Percentiles rank a stretch among this genome's conserved stretches.
phyloP scores from a whole-genome alignment of 805 yeast species.

The Nakazawaea siamensis region DNA sequence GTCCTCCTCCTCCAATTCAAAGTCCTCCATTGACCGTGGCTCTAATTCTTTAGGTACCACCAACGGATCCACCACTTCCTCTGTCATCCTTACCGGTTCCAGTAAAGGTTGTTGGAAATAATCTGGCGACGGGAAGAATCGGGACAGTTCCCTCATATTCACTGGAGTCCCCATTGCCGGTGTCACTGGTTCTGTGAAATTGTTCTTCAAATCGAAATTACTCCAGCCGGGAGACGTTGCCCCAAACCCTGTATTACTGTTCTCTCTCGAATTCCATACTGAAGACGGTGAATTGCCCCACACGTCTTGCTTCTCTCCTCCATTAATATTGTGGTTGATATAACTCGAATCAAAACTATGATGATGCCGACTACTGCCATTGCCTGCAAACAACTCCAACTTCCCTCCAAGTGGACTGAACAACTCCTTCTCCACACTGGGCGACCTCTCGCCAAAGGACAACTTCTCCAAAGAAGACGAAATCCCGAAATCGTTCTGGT shows the following conservation, averaged over 20 bases:
- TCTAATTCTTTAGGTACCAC: no score
- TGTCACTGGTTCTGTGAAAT: background rate
- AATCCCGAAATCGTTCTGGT: background rate
- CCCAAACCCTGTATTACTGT: background rate
- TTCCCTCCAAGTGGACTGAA: no score
- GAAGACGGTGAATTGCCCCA: no score
- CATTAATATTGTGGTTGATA: constrained; percentile 5
- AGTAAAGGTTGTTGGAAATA: no score
- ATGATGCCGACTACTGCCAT: no score
- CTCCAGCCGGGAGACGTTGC: constrained; percentile 6
- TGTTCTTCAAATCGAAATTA: background rate
- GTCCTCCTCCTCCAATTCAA: no score
- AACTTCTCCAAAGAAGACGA: constrained; percentile 5
- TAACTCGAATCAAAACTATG: constrained; percentile 10
- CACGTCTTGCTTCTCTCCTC: no score
- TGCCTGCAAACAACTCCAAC: no score
- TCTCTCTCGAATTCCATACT: constrained; percentile 10
- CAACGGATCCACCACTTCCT: no score
- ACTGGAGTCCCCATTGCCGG: constrained; percentile 13
- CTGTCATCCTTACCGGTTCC: no score
- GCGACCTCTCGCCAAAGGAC: background rate
- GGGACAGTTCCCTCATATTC: constrained; percentile 18
- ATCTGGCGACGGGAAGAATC: constrained; percentile 29
- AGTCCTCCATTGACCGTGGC: no score
- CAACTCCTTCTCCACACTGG: no score